Conservation (phyloP, 1,284 basidiomycete genomes). For the Coniferiporia sulphurascens region DNA sequence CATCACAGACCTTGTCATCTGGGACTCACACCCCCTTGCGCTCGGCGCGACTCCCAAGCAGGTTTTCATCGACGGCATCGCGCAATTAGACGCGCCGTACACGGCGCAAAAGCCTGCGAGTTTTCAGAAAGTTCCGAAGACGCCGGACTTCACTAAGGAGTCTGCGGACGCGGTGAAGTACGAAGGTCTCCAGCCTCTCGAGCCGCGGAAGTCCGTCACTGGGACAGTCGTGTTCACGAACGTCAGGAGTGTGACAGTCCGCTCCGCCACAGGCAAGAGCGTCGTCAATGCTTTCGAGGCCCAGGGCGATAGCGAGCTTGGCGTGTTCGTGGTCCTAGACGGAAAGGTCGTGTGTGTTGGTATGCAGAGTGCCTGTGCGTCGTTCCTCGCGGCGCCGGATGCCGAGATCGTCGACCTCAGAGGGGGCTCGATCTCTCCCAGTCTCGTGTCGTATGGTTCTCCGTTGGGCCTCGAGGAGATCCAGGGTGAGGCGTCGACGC, state of each 20-base stretch:
- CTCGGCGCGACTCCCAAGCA: constrained; percentile 69
- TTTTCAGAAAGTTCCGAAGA: constrained; percentile 46
- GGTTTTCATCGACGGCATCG: constrained; percentile 68
- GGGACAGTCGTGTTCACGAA: constrained; percentile 53
- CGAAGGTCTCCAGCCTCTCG: constrained; percentile 63
- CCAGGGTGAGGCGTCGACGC: constrained; percentile 55
- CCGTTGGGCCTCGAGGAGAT: constrained; percentile 37
- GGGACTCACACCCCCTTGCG: constrained; percentile 76
- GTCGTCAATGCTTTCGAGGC: constrained; percentile 26
- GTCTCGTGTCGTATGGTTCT: constrained; percentile 21
- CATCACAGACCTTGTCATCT: constrained; percentile 50
- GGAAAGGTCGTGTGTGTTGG: constrained; percentile 40
- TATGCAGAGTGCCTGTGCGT: constrained; percentile 28
- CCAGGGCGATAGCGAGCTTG: constrained; percentile 23
- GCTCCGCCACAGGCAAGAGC: constrained; percentile 25
- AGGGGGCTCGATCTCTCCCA: constrained; percentile 19
- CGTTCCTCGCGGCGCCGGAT: constrained; percentile 20
- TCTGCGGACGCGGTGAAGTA: constrained; percentile 48
- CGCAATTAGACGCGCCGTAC: constrained; percentile 48
- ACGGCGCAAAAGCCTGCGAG: constrained; percentile 38
- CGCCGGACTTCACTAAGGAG: constrained; percentile 58
- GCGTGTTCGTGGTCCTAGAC: constrained; percentile 36
- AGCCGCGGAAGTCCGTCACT: constrained; percentile 31
- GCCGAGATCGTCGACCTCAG: constrained; percentile 24
- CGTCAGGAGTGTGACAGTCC: constrained; percentile 44